Evolutionary conservation across 208 protist species (phyloP).

Genomic region (Borovskyia barvae): DNA sequence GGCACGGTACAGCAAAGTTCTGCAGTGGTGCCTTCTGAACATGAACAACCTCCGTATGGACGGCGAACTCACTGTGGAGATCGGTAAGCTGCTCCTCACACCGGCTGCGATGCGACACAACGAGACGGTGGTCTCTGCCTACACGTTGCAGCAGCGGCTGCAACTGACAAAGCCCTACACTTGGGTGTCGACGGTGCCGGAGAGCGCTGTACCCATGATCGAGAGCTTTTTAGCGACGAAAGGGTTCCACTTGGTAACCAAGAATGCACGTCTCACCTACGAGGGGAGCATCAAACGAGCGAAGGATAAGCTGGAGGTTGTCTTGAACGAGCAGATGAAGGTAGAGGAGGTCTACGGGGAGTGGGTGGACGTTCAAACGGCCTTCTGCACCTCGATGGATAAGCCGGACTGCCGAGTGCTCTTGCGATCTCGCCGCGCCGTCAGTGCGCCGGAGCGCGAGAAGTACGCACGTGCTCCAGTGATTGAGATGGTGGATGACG

Average conservation of each 20-base stretch:
- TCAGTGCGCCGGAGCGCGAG: constrained; percentile 62
- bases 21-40: constrained; percentile 92
- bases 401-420: constrained; percentile 69
- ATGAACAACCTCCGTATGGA: constrained; percentile 91
- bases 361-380: constrained; percentile 84
- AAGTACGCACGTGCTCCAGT: constrained; percentile 47
- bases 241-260: constrained; percentile 49
- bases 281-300: constrained; percentile 77
- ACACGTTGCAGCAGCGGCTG: constrained; percentile 87
- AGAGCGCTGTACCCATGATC: constrained; percentile 36
- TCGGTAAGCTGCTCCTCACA: constrained; percentile 82
- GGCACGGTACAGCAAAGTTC: constrained; percentile 84
- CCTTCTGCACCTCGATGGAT: constrained; percentile 59
- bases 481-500: constrained; percentile 73
- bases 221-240: constrained; percentile 57
- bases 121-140: constrained; percentile 74
- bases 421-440: constrained; percentile 68
- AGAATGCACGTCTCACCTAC: constrained; percentile 50
- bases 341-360: constrained; percentile 54
- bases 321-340: constrained; percentile 64
- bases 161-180: constrained; percentile 85
- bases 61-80: constrained; percentile 70
- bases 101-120: constrained; percentile 32
- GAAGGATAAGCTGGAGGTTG: constrained; percentile 59
- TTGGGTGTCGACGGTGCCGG: constrained; percentile 67